Evolutionary conservation across 1,139 yeast genomes (phyloP), one percentile per base, ranked within the genome.

Genomic region (Taphrina populina): DNA sequence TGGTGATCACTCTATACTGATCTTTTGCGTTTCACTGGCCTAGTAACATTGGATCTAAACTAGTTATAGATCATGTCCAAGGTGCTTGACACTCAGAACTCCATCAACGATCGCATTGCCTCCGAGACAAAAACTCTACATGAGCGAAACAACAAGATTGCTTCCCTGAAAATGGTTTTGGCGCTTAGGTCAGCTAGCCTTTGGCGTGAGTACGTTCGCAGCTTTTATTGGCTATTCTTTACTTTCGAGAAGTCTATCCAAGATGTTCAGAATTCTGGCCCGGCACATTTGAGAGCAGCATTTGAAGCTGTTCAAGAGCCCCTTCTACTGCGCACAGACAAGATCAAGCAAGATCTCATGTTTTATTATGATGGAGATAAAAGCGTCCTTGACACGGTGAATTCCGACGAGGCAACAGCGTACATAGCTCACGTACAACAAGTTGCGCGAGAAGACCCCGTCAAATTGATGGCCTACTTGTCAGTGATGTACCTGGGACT

Each of bases 401-500:
- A 77, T 33, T 75, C 84, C 72, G 71, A 78, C 1, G 78, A 77
- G 61, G 88, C 84, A 68, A 77, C 80, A 52, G 79, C 72, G 39
- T 84, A 84, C 64, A 76, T 76, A 33, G 69, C 80, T 43, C 88
- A 83, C 66, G 84, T 87, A 57, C 70, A 73, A 49, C 66, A 71
- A 47, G 76, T 73, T 5, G 76, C 84, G 21, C 67, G 67, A 30
- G 81, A 77, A 49, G 82, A 83, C 65, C 95, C 95, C 6, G 80
- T 84, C 64, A 70, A 84, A 33, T 70, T 86, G 35, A 73, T 87
- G 58, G 95, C 95, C n/a, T 86, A 86, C 69, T 79, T 87, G 72
- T 95, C 86, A 66, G 94, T 85, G 43, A 77, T 86, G 81, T 87
- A 87, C 69, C 73, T 86, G 66, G 95, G 94, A 1, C 75, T 87